Conservation (phyloP, 352 stramenopile species). For the Phytophthora litchii region DNA sequence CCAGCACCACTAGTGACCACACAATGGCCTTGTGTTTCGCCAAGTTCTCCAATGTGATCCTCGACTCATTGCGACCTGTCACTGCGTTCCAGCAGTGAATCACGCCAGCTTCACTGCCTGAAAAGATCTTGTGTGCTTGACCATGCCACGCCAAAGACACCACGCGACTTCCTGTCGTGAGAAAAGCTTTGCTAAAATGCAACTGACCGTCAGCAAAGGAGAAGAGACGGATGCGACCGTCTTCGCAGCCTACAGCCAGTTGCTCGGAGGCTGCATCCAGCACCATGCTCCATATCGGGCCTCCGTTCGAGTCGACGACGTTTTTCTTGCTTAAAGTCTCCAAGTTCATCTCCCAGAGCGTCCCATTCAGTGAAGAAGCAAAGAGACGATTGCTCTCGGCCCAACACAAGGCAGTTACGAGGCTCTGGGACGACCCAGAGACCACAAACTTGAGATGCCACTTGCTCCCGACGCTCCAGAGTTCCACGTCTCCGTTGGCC, state of each 20-base stretch:
- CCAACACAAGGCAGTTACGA: constrained; percentile 81
- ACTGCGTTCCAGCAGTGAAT: constrained; percentile 89
- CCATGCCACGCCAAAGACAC: constrained; percentile 87
- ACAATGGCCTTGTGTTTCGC: constrained; percentile 84
- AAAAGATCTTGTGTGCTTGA: constrained; percentile 80
- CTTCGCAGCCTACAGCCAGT: constrained; percentile 89
- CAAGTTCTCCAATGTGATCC: constrained; percentile 84
- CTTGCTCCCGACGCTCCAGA: constrained; percentile 70
- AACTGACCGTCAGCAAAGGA: constrained; percentile 73
- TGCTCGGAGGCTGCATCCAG: constrained; percentile 60
- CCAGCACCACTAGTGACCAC: constrained; percentile 91
- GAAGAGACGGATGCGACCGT: constrained; percentile 91
- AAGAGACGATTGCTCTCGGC: constrained; percentile 53
- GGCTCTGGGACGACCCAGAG: constrained; percentile 57
- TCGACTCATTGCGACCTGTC: constrained; percentile 78
- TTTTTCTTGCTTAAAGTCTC: constrained; percentile 70
- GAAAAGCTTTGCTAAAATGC: constrained; percentile 86
- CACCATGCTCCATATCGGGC: constrained; percentile 89
- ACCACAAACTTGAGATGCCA: constrained; percentile 82
- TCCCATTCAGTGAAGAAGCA: constrained; percentile 72
- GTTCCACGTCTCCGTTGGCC: constrained; percentile 81
- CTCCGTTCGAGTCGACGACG: constrained; percentile 87
- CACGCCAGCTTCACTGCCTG: constrained; percentile 80
- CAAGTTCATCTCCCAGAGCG: constrained; percentile 86
- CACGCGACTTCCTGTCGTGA: constrained; percentile 73